Percentiles rank a stretch among this genome's conserved stretches.
phyloP scores from a whole-genome alignment of 441 rosid genomes.

The Pelargonium citronellum region DNA sequence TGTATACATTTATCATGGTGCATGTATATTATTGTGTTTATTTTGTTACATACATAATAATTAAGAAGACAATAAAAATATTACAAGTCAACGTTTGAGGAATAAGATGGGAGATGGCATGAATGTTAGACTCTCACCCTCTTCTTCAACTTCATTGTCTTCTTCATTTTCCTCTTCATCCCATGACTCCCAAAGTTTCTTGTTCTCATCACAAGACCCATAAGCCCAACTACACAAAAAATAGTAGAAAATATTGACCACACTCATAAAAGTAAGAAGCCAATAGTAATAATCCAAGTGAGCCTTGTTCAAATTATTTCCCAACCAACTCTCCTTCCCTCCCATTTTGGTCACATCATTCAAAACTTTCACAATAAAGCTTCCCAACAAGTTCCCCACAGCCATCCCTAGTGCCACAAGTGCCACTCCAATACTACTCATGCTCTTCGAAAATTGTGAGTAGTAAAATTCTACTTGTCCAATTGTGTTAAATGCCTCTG shows the following conservation, averaged over 20 bases:
- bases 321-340: slow-evolving; percentile 57
- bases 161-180: no score
- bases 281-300: slow-evolving; percentile 70
- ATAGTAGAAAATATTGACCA: slow-evolving; percentile 43
- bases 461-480: slow-evolving; percentile 84
- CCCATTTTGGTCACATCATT: slow-evolving; percentile 37
- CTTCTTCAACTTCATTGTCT: no score
- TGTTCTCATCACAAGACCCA: slow-evolving; percentile 36
- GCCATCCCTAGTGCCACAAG: slow-evolving; percentile 66
- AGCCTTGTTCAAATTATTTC: slow-evolving; percentile 56
- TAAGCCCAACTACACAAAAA: slow-evolving; percentile 43
- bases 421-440: slow-evolving; percentile 71
- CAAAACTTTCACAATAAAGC: slow-evolving; percentile 40
- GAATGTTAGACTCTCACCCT: no score
- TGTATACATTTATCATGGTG: no score
- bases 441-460: slow-evolving; percentile 68
- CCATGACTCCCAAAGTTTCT: no score
- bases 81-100: no score
- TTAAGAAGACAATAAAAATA: no score
- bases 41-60: no score
- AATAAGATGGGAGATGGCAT: no score
- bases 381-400: slow-evolving; percentile 62
- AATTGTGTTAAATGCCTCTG: slow-evolving; percentile 66
- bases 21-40: no score
- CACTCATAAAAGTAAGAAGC: slow-evolving; percentile 57